Evolutionary conservation across 2,329 filamentous ascomycete genomes (phyloP), one percentile per base, ranked within the genome.

Genomic region (Apiospora marii): DNA sequence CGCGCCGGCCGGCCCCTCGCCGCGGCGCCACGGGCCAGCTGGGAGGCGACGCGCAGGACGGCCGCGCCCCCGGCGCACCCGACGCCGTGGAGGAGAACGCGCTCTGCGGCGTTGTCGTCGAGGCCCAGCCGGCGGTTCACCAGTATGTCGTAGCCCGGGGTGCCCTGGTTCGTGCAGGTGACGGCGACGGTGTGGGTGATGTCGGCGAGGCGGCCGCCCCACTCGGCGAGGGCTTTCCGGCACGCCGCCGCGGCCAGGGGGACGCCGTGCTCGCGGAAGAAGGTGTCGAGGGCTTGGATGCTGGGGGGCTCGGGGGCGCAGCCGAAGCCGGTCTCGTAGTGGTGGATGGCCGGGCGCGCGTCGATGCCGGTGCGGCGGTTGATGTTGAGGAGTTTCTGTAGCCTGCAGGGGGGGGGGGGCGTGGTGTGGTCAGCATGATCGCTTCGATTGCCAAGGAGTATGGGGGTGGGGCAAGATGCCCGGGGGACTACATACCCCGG

Each of bases 31-130:
- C 72, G 72, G 16, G 76, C 77, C 68, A 76, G 74, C 8, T 72
- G 72, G 67, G 74, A 74, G 46, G 77, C 77, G 8, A 75, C 74
- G 10, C 77, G 75, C 70, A 78, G 70, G 61, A 79, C 76, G 22
- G 81, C 78, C 5, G 84, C 75, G 1, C 82, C 83, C 22, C 82
- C 82, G 1, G 83, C 82, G 49, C 83, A 84, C 0, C 82, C 83
- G 0, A 83, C 80, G 16, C 82, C 82, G 24, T 81, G 77, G 1
- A 84, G 74, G 0, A 84, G 76, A 1, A 77, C 78, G 19, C 82
- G 74, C 30, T 84, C 79, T 5, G 81, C 53, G 13, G 81, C 53
- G 13, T 75, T 74, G n/a, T 73, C 44, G 14, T 53, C 71, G 12
- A 84, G 73, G 0, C 78, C 75, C 13, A 84, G 78, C 34, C 76